phyloP scores from a whole-genome alignment of 2,329 filamentous ascomycete genomes.

The Penicillium decumbens region DNA sequence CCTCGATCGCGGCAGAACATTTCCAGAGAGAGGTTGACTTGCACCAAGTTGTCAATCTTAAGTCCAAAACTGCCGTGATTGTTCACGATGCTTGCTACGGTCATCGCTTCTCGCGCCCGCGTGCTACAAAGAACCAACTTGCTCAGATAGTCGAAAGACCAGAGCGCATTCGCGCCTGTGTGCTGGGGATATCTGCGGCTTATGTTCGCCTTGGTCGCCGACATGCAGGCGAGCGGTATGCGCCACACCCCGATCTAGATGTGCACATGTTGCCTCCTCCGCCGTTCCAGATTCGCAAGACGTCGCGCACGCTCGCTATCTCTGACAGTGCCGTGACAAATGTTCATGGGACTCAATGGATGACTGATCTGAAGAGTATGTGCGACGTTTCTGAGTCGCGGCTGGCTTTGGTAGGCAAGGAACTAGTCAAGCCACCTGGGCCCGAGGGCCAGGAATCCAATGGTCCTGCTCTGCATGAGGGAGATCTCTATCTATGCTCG shows the following conservation, averaged over 20 bases:
- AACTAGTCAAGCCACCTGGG: slow-evolving; percentile 61
- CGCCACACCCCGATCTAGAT: slow-evolving; percentile 61
- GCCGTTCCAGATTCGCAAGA: slow-evolving; percentile 83
- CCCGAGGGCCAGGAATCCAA: slow-evolving; percentile 40
- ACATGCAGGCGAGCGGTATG: slow-evolving; percentile 65
- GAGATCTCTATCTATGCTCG: slow-evolving; percentile 83
- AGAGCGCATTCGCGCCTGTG: slow-evolving; percentile 78
- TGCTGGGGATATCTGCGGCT: slow-evolving; percentile 76
- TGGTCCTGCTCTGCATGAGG: slow-evolving; percentile 65
- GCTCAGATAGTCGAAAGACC: slow-evolving; percentile 85
- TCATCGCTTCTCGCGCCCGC: slow-evolving; percentile 81
- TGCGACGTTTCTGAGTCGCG: slow-evolving; percentile 75
- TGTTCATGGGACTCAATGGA: slow-evolving; percentile 88
- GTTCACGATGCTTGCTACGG: slow-evolving; percentile 93
- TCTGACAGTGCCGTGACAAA: slow-evolving; percentile 75
- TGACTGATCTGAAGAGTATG: slow-evolving; percentile 83
- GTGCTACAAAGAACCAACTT: slow-evolving; percentile 67
- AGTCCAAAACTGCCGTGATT: slow-evolving; percentile 68
- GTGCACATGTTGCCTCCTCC: slow-evolving; percentile 53
- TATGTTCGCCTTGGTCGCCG: slow-evolving; percentile 86
- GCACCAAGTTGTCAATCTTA: slow-evolving; percentile 49
- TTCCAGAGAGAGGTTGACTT: slow-evolving; percentile 65
- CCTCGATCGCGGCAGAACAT: slow-evolving; percentile 60
- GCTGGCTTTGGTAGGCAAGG: slow-evolving; percentile 70
- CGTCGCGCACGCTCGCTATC: slow-evolving; percentile 65